A percentile compares a stretch with the other conserved stretches of the same genome.
Conservation (phyloP, 179 eudicot genomes). For the Silene noctiflora region DNA sequence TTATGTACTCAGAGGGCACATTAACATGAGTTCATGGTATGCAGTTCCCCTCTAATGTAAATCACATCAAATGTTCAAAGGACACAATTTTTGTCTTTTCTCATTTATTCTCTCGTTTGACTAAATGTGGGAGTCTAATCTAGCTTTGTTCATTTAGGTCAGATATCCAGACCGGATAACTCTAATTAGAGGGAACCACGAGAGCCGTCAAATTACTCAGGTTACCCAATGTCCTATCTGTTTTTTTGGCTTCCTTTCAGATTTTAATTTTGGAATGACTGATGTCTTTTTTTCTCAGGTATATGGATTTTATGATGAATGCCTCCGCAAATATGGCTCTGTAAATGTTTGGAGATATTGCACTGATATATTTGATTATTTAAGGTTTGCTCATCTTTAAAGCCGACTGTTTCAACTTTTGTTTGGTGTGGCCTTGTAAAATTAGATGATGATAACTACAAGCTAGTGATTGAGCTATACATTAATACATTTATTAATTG, state of each 20-base stretch:
- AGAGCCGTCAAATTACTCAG: constrained; percentile 91
- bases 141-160: constrained; percentile 45
- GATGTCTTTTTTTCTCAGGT: constrained; percentile 47
- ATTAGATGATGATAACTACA: neutral
- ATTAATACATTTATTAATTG: neutral
- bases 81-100: neutral
- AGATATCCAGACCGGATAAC: constrained; percentile 96
- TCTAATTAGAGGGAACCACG: constrained; percentile 92
- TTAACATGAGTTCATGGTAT: neutral
- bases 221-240: constrained; percentile 30
- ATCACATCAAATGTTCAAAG: neutral
- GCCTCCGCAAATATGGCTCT: constrained; percentile 92
- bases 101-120: neutral
- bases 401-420: neutral
- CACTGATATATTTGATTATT: constrained; percentile 90
- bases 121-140: constrained; percentile 7
- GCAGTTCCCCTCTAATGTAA: neutral
- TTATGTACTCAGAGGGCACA: neutral
- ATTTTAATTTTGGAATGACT: constrained; percentile 19
- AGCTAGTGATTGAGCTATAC: neutral
- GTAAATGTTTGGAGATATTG: constrained; percentile 97
- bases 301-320: constrained; percentile 97
- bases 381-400: constrained; percentile 53
- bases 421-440: neutral
- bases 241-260: neutral